Conservation (phyloP, 2,329 filamentous ascomycete genomes). For the Stemphylium beticola region DNA sequence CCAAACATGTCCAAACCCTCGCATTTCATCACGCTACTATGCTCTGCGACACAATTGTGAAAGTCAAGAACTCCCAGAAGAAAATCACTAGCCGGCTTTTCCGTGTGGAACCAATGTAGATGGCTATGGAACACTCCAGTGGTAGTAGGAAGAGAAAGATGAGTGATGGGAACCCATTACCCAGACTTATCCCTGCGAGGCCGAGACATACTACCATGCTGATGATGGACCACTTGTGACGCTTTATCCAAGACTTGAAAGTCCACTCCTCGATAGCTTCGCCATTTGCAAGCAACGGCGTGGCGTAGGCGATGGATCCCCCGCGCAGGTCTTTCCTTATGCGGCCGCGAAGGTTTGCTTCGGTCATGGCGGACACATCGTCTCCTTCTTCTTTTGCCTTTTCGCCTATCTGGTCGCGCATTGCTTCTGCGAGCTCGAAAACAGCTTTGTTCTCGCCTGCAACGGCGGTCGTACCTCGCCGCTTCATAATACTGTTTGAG, state of each 20-base stretch:
- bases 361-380: background rate
- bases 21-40: background rate
- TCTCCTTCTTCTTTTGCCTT: background rate
- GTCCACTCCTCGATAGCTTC: background rate
- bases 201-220: background rate
- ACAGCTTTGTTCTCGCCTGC: slow-evolving; percentile 28
- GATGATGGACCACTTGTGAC: background rate
- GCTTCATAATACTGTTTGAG: slow-evolving; percentile 10
- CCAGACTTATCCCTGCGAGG: no score
- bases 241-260: background rate
- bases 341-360: background rate
- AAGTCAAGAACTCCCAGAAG: background rate
- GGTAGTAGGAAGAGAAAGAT: background rate
- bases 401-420: slow-evolving; percentile 12
- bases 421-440: slow-evolving; percentile 28
- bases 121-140: background rate
- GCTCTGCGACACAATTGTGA: background rate
- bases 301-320: slow-evolving; percentile 24
- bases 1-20: background rate
- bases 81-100: background rate
- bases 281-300: background rate
- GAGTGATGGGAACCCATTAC: background rate
- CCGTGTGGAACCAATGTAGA: slow-evolving; percentile 2
- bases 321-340: slow-evolving; percentile 10
- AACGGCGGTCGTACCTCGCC: slow-evolving; percentile 9